Evolutionary conservation across 2,329 filamentous ascomycete genomes (phyloP), one percentile per base, ranked within the genome.

Genomic region (Aspergillus novofumigatus): DNA sequence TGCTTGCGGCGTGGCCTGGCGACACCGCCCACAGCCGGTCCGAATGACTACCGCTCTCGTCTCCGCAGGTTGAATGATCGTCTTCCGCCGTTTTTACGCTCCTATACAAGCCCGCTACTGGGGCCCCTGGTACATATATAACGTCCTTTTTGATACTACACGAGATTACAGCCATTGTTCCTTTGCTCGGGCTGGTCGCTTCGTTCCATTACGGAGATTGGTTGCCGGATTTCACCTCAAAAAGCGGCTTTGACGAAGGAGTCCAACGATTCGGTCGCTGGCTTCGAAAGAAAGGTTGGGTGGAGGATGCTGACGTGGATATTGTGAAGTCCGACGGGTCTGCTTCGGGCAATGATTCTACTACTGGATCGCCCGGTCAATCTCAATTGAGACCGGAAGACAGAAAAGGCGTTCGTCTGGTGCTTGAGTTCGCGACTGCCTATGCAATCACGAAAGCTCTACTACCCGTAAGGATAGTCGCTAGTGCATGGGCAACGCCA

Each of bases 361-460:
- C 52, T 42, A 51, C 55, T 52, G 54, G 52, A 44, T 58, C 59
- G 56, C 55, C 57, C 14, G 67, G 69, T 54, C 64, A 59, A 42
- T 64, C 59, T 50, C 60, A 51, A 60, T 59, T 56, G 59, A 68
- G 57, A 57, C 68, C 56, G 55, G 67, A 69, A 58, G 70, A 70
- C 42, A 66, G 65, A 69, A 69, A 72, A 21, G 83, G 83, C 0
- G 79, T 82, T 38, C 80, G 80, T 58, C 59, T 86, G 58, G 76
- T 87, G 32, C 75, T 86, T 23, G 85, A 87, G 73, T 84, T 97
- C 62, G 94, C 91, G 25, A 88, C 94, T 21, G 92, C 94, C 4
- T 99, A 94, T 78, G 89, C 91, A 0, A 83, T 97, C 61, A 95
- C 91, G 1, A 99, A 99, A 77, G 86, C 86, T 17, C 69, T 97